A percentile compares a stretch with the other conserved stretches of the same genome.
phyloP scores from a whole-genome alignment of 768 basidiomycete species.

The Psilocybe sp. region DNA sequence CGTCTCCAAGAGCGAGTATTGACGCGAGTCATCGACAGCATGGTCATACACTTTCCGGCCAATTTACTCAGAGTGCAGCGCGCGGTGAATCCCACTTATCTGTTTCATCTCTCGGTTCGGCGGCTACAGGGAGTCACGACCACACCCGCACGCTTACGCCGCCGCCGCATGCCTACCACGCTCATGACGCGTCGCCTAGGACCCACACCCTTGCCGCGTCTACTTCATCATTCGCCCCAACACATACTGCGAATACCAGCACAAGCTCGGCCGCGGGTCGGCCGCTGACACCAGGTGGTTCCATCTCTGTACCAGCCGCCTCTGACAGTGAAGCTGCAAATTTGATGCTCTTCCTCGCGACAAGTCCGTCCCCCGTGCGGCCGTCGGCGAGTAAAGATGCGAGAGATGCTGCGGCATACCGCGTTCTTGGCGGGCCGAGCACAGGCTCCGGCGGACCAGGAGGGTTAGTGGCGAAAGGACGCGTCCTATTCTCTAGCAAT shows the following conservation, averaged over 20 bases:
- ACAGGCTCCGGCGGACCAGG: constrained; percentile 32
- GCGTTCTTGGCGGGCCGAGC: constrained; percentile 43
- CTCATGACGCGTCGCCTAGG: neutral
- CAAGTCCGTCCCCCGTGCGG: constrained; percentile 79
- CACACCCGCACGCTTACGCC: constrained; percentile 32
- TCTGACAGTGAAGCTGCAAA: constrained; percentile 86
- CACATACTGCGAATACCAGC: no score
- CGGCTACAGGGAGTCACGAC: no score
- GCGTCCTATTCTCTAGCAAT: constrained; percentile 61
- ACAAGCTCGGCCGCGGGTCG: no score
- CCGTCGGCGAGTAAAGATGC: constrained; percentile 45
- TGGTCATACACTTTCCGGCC: no score
- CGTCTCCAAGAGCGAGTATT: constrained; percentile 44
- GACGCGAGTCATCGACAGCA: constrained; percentile 29
- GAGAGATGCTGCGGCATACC: constrained; percentile 54
- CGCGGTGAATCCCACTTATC: no score
- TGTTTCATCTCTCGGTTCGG: no score
- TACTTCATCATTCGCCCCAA: no score
- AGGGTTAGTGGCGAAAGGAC: constrained; percentile 58
- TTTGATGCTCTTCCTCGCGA: constrained; percentile 80
- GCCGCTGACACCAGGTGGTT: no score
- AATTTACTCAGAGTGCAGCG: no score
- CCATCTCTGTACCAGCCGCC: constrained; percentile 34
- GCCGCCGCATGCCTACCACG: constrained; percentile 28
- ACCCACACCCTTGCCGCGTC: no score